Conservation (phyloP, 345 rosid species). For the Turnera subulata region DNA sequence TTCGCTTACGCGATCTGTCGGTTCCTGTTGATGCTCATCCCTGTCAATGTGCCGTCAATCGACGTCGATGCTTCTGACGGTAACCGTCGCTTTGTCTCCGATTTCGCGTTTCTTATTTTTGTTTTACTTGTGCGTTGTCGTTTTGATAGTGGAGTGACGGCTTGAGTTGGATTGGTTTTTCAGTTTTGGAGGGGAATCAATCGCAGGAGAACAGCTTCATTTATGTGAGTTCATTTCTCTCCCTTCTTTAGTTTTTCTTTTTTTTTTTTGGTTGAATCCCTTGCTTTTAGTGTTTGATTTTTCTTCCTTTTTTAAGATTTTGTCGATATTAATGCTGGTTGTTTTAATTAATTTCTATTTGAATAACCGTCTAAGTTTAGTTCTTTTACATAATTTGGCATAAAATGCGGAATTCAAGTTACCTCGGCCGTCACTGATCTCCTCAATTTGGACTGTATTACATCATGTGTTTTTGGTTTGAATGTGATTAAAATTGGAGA, state of each 20-base stretch:
- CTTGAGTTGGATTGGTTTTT: conserved; percentile 9
- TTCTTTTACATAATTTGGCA: too few species aligned
- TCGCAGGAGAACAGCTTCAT: conserved; percentile 82
- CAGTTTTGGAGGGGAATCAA: conserved; percentile 78
- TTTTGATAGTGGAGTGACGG: background rate
- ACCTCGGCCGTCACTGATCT: too few species aligned
- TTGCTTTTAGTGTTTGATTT: background rate
- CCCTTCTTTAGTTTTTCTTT: background rate
- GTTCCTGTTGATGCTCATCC: conserved; percentile 82
- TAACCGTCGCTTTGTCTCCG: conserved; percentile 17
- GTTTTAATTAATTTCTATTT: too few species aligned
- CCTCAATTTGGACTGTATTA: background rate
- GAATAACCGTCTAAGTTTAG: too few species aligned
- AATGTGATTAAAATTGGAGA: background rate
- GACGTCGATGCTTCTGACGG: conserved; percentile 96
- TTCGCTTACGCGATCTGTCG: conserved; percentile 89
- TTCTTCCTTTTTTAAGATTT: background rate
- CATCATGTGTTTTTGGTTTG: background rate
- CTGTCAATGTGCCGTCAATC: conserved; percentile 87
- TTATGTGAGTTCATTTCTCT: conserved; percentile 58
- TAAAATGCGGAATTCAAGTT: too few species aligned
- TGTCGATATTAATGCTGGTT: too few species aligned
- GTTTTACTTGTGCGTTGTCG: background rate
- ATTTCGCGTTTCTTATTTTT: background rate
- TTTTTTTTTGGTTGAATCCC: background rate